phyloP scores from a whole-genome alignment of 495 filamentous ascomycete species.

The Daldinia grandis region DNA sequence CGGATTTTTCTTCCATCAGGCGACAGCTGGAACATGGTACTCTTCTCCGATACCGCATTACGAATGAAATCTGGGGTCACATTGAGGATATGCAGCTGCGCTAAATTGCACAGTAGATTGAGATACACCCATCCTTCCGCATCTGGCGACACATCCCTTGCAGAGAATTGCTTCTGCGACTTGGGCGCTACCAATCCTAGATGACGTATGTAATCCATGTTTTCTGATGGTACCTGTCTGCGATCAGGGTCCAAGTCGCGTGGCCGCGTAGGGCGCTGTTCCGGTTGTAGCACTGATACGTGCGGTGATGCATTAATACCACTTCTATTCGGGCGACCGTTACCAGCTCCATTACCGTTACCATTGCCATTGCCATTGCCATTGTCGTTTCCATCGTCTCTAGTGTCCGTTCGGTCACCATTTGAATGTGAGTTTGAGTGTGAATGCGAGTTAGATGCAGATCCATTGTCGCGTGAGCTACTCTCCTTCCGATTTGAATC shows the following conservation, averaged over 20 bases:
- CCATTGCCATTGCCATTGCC: constrained; percentile 50
- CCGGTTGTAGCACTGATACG: constrained; percentile 50
- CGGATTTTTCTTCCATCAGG: constrained; percentile 75
- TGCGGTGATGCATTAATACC: constrained; percentile 54
- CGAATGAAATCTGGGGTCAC: constrained; percentile 78
- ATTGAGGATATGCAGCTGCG: constrained; percentile 79
- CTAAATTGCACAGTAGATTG: constrained; percentile 82
- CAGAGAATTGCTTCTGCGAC: constrained; percentile 41
- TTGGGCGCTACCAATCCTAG: constrained; percentile 67
- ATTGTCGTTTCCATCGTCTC: constrained; percentile 50
- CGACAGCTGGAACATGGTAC: constrained; percentile 75
- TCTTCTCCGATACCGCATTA: constrained; percentile 69
- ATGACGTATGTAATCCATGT: constrained; percentile 78
- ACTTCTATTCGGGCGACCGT: constrained; percentile 34
- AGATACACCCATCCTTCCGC: constrained; percentile 79
- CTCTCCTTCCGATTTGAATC: constrained; percentile 44
- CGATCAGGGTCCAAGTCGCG: constrained; percentile 75
- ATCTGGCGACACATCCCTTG: constrained; percentile 58
- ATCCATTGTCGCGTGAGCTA: constrained; percentile 41
- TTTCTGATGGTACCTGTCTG: constrained; percentile 71
- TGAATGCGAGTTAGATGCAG: constrained; percentile 36
- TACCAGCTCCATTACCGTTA: constrained; percentile 42
- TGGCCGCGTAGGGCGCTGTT: constrained; percentile 76
- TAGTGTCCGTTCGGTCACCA: constrained; percentile 50
- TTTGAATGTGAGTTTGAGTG: constrained; percentile 51